phyloP scores from a whole-genome alignment of 768 basidiomycete species.

The Rhizopogon salebrosus region DNA sequence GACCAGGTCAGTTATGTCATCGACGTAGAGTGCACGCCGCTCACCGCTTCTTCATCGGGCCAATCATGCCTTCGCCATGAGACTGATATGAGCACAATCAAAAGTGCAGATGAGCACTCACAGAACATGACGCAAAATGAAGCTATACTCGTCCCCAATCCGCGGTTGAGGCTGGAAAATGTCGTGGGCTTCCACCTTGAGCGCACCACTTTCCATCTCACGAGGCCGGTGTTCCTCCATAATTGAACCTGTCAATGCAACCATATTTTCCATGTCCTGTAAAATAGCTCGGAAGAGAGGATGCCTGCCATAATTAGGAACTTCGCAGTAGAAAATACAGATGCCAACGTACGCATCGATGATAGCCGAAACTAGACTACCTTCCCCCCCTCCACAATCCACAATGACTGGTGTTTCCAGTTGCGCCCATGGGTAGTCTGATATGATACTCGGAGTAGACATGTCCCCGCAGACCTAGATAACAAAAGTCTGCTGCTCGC shows the following conservation, averaged over 20 bases:
- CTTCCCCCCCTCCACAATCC: constrained; percentile 37
- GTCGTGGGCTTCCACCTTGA: constrained; percentile 34
- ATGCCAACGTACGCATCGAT: constrained; percentile 27
- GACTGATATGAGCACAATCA: background rate
- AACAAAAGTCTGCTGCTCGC: background rate
- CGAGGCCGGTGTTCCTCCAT: constrained; percentile 28
- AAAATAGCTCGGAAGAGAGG: constrained; percentile 26
- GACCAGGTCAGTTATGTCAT: background rate
- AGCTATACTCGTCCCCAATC: background rate
- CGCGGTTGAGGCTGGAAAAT: constrained; percentile 34
- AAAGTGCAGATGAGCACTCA: background rate
- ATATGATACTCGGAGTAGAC: constrained; percentile 29
- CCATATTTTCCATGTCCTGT: constrained; percentile 30
- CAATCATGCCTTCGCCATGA: constrained; percentile 9
- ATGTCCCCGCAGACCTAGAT: background rate
- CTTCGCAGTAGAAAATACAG: background rate
- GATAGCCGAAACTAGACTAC: constrained; percentile 33
- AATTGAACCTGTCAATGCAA: background rate
- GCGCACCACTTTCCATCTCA: constrained; percentile 25
- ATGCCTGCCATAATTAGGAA: background rate
- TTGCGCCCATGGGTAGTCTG: constrained; percentile 35
- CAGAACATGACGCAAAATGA: constrained; percentile 4
- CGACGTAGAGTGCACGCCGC: background rate
- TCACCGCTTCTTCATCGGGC: constrained; percentile 8
- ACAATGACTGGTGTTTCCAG: constrained; percentile 33